Evolutionary conservation across 202 grass and related monocot species (phyloP).

Genomic region (Zizania palustris): DNA sequence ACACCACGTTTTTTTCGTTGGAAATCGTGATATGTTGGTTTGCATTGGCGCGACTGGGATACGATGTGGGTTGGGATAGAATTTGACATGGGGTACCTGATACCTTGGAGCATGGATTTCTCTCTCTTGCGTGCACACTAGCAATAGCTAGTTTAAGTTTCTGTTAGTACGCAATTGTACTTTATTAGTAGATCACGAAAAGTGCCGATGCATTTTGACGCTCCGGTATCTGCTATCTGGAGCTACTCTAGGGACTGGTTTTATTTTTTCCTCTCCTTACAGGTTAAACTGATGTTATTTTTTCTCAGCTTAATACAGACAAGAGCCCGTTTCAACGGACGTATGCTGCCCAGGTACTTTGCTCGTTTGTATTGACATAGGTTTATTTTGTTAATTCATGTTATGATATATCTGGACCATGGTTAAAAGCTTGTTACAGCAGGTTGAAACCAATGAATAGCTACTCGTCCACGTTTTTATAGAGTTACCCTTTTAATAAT

Average conservation of each 20-base stretch:
- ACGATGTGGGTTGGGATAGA: background rate
- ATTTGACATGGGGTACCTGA: background rate
- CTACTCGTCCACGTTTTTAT: background rate
- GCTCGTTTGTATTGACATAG: constrained; percentile 11
- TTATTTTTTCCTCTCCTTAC: background rate
- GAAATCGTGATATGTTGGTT: constrained; percentile 19
- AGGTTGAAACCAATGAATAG: background rate
- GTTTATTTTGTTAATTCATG: constrained; percentile 10
- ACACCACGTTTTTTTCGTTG: background rate
- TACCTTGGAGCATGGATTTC: background rate
- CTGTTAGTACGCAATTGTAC: constrained; percentile 2
- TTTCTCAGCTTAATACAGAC: constrained; percentile 80
- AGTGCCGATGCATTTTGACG: background rate
- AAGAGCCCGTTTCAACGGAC: constrained; percentile 98
- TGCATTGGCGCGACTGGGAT: constrained; percentile 17
- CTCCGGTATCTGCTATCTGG: background rate
- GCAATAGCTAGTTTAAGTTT: background rate
- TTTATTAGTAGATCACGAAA: constrained; percentile 16
- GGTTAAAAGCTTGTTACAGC: constrained; percentile 7
- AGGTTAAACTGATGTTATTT: constrained; percentile 20
- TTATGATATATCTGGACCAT: constrained; percentile 18
- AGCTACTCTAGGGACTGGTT: background rate
- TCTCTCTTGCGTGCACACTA: background rate
- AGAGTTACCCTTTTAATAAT: constrained; percentile 2
- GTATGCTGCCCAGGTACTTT: constrained; percentile 79